A percentile compares a stretch with the other conserved stretches of the same genome.
Conservation (phyloP, 176 grass and related monocot species). For the Lolium rigidum region DNA sequence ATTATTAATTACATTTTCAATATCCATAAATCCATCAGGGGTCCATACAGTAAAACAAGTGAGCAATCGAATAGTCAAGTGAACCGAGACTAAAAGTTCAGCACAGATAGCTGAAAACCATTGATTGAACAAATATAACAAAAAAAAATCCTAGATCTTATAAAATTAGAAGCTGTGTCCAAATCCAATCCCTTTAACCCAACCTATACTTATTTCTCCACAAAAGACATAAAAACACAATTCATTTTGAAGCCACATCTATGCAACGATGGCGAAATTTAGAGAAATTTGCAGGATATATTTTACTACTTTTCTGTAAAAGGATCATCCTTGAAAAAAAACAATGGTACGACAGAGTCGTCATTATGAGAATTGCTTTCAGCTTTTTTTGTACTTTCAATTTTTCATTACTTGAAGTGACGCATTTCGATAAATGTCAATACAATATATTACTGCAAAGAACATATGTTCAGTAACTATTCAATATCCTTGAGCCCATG, state of each 20-base stretch:
- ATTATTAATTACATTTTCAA: conserved; percentile 25
- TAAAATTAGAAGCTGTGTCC: too few relatives aligned
- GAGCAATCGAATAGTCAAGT: conserved; percentile 1
- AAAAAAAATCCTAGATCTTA: not conserved
- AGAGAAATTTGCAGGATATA: too few relatives aligned
- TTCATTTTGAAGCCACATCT: too few relatives aligned
- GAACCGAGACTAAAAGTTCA: not conserved
- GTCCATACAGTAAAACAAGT: conserved; percentile 18
- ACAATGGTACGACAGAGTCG: not conserved
- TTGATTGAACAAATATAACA: not conserved
- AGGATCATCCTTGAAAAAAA: not conserved
- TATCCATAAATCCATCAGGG: conserved; percentile 25
- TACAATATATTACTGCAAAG: not conserved
- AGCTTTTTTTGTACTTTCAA: too few relatives aligned
- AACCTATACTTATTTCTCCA: too few relatives aligned
- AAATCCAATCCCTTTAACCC: too few relatives aligned
- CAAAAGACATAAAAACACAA: too few relatives aligned
- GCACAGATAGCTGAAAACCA: conserved; percentile 1
- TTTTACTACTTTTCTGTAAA: too few relatives aligned
- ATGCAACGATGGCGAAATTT: too few relatives aligned
- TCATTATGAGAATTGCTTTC: too few relatives aligned
- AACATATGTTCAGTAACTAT: too few relatives aligned
- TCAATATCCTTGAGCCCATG: too few relatives aligned
- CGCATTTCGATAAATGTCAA: not conserved
- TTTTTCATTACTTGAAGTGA: not conserved